Conservation (phyloP, 2,329 filamentous ascomycete genomes). For the Cadophora gregata region DNA sequence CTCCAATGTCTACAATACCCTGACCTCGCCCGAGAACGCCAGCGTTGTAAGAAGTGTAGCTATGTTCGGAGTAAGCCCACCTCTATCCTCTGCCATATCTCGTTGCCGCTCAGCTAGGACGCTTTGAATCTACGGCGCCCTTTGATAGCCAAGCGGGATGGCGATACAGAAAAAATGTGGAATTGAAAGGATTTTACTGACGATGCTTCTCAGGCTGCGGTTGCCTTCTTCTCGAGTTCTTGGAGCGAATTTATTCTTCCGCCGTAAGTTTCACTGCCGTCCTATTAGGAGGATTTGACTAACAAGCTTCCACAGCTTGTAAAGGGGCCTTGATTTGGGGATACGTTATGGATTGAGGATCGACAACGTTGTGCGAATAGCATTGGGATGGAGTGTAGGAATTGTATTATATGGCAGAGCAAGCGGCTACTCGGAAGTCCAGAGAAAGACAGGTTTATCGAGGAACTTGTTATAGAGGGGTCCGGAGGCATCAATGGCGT, state of each 20-base stretch:
- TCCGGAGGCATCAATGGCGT: slow-evolving; percentile 31
- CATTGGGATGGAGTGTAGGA: neutral
- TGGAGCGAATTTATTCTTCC: slow-evolving; percentile 72
- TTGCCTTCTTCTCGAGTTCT: slow-evolving; percentile 70
- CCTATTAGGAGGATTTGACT: neutral
- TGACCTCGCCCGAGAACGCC: slow-evolving; percentile 72
- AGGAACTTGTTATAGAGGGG: slow-evolving; percentile 17
- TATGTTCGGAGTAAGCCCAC: slow-evolving; percentile 69
- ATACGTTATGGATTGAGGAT: neutral
- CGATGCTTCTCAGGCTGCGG: slow-evolving; percentile 58
- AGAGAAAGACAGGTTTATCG: neutral
- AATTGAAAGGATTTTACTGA: slow-evolving; percentile 25
- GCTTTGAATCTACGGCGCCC: neutral
- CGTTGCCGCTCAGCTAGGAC: neutral
- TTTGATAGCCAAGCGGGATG: neutral
- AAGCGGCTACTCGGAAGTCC: neutral
- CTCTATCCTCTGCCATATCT: neutral
- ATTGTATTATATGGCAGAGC: slow-evolving; percentile 18
- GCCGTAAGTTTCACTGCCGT: slow-evolving; percentile 53
- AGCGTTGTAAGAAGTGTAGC: slow-evolving; percentile 71
- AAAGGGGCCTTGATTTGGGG: slow-evolving; percentile 5
- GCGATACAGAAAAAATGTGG: neutral
- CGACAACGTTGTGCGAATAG: slow-evolving; percentile 14
- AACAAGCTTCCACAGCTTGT: slow-evolving; percentile 19
- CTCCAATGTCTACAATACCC: slow-evolving; percentile 62